phyloP scores from a whole-genome alignment of 2,329 filamentous ascomycete genomes.

The Fusarium sp. region DNA sequence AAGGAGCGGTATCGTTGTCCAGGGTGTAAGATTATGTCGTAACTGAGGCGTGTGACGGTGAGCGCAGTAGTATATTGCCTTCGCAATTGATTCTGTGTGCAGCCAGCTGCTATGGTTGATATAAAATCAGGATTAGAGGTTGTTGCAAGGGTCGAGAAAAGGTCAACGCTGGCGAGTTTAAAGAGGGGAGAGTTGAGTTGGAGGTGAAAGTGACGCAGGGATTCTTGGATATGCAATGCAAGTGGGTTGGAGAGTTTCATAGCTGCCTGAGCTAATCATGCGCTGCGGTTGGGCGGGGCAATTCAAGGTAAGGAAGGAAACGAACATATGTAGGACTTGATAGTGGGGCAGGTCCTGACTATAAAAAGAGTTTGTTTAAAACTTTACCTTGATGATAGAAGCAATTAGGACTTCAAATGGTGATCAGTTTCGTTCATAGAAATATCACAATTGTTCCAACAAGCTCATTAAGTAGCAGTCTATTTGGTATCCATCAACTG shows the following conservation, averaged over 20 bases:
- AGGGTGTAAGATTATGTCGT: background rate
- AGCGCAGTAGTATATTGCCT: background rate
- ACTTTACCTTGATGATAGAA: background rate
- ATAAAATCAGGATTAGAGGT: background rate
- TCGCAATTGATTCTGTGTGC: constrained; percentile 6
- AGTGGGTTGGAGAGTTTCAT: constrained; percentile 40
- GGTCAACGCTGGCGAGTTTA: constrained; percentile 15
- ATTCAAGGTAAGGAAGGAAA: constrained; percentile 29
- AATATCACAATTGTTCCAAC: background rate
- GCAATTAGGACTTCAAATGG: background rate
- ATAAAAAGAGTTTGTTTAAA: constrained; percentile 9
- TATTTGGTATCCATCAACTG: constrained; percentile 35
- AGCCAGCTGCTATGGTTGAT: constrained; percentile 33
- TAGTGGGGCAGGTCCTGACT: background rate
- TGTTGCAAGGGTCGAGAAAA: constrained; percentile 5
- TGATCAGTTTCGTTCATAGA: background rate
- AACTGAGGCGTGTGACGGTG: background rate
- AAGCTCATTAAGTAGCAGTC: constrained; percentile 5
- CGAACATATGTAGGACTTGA: constrained; percentile 8
- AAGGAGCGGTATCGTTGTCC: constrained; percentile 7
- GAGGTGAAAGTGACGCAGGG: constrained; percentile 43
- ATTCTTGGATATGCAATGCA: constrained; percentile 17
- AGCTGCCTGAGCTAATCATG: constrained; percentile 45
- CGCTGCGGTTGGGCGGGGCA: constrained; percentile 8
- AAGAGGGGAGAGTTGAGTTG: constrained; percentile 27